These are phyloP conservation scores for Tremella mesenterica DNA, from an alignment of 768 basidiomycete species.

Conservation along the genomic window DNA sequence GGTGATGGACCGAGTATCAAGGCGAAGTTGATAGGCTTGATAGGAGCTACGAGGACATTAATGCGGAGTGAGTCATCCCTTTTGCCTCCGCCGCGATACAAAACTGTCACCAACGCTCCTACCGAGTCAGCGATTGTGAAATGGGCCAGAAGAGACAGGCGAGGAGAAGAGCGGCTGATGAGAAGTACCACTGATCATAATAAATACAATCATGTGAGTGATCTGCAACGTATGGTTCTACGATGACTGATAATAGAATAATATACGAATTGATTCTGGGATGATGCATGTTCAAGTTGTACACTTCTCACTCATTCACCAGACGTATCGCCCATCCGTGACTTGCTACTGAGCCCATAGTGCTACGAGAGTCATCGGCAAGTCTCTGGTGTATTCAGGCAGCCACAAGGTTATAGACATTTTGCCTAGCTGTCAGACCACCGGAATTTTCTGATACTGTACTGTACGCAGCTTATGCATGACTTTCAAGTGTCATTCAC, in stretches of 20 bases:
- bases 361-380: neutral
- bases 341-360: too few relatives aligned
- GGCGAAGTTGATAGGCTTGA: slow-evolving; percentile 78
- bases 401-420: too few relatives aligned
- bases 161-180: neutral
- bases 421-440: too few relatives aligned
- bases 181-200: slow-evolving; percentile 82
- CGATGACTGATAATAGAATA: slow-evolving; percentile 48
- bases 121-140: neutral
- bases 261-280: slow-evolving; percentile 72
- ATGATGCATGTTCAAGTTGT: slow-evolving; percentile 6
- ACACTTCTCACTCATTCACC: neutral
- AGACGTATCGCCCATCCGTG: too few relatives aligned
- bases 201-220: slow-evolving; percentile 65
- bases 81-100: too few relatives aligned
- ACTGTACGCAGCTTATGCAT: too few relatives aligned
- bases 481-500: too few relatives aligned
- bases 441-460: too few relatives aligned
- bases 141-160: neutral
- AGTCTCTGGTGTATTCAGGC: too few relatives aligned
- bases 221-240: neutral
- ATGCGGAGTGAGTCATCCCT: slow-evolving; percentile 84
- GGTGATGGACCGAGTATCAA: slow-evolving; percentile 63
- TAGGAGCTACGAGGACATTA: slow-evolving; percentile 87
- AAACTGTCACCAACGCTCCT: too few relatives aligned